Evolutionary conservation across 2,329 filamentous ascomycete species (phyloP), one percentile per base, ranked within the genome.

Genomic region (Talaromyces pinophilus): DNA sequence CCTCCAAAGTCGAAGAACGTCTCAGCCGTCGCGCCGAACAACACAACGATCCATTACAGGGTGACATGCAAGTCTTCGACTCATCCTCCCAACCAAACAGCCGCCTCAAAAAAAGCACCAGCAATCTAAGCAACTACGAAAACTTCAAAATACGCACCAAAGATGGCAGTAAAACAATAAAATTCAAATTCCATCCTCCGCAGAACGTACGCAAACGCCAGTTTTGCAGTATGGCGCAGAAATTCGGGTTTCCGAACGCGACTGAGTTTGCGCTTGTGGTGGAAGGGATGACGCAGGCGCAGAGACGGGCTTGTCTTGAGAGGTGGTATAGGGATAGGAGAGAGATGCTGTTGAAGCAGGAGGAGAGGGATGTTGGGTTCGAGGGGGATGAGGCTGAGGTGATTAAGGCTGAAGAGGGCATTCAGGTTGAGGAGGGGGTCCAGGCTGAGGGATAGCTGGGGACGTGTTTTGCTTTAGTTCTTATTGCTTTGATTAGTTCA

Each of bases 231-330:
- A 97, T 98, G 92, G 92, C 93, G 0, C 85, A 84, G 72, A 87
- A 87, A 64, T 91, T 92, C 76, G 92, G 92, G 0, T 96, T 92
- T 74, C 82, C 84, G 1, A 89, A 87, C 74, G 88, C 90, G 1
- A 91, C 88, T 0, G 90, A 95, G 68, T 98, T 98, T 83, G 95
- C 93, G 3, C 81, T 97, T 44, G 88, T 93, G 15, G 93, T 98
- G 2, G 95, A 98, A 78, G 87, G 88, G 15, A 96, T 93, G 92
- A 96, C 91, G 55, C 91, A 94, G 76, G 91, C 90, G 73, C 85
- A 95, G 79, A 82, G 94, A 73, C 85, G 91, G 68, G 88, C 90
- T 70, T 93, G 88, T 77, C 81, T 98, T 30, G 91, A 96, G 65
- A 82, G 81, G 2, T 98, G 97, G 78, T 98, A 98, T 81, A 80